Evolutionary conservation across 129 eudicot genomes (phyloP).

Genomic region (Mikania micrantha): DNA sequence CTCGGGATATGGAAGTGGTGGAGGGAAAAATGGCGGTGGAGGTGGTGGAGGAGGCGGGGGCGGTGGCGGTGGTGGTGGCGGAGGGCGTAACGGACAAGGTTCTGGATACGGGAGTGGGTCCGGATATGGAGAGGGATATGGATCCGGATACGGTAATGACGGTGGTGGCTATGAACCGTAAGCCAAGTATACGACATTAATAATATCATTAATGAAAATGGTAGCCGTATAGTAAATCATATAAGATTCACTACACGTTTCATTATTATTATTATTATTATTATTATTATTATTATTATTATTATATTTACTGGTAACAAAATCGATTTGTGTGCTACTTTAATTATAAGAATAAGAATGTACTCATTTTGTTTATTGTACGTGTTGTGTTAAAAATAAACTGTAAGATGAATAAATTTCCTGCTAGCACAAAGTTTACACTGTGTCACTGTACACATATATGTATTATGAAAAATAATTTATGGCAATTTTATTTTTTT

Average conservation of each 20-base stretch:
- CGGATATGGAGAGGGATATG: constrained; percentile 46
- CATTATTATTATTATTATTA: no score
- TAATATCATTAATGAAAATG: constrained; percentile 4
- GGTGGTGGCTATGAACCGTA: constrained; percentile 43
- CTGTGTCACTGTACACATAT: no score
- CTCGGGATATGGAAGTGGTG: constrained; percentile 35
- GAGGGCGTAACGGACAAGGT: constrained; percentile 32
- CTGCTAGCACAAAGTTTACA: constrained; percentile 14
- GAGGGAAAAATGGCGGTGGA: constrained; percentile 29
- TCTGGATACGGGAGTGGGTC: constrained; percentile 52
- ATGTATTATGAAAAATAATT: constrained; percentile 3
- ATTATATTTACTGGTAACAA: constrained; percentile 10
- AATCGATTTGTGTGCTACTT: constrained; percentile 11
- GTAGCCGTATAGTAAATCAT: constrained; percentile 33
- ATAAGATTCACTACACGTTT: constrained; percentile 15
- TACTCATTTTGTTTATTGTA: constrained; percentile 7
- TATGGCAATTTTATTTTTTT: no score
- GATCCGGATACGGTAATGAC: constrained; percentile 39
- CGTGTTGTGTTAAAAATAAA: not conserved
- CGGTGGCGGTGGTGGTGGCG: constrained; percentile 19
- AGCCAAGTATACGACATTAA: constrained; percentile 2
- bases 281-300: no score
- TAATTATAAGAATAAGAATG: not conserved
- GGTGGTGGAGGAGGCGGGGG: constrained; percentile 17
- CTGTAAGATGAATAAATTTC: no score